A percentile compares a stretch with the other conserved stretches of the same genome.
Conservation (phyloP, 2,329 filamentous ascomycete species). For the Coleophoma cylindrospora region DNA sequence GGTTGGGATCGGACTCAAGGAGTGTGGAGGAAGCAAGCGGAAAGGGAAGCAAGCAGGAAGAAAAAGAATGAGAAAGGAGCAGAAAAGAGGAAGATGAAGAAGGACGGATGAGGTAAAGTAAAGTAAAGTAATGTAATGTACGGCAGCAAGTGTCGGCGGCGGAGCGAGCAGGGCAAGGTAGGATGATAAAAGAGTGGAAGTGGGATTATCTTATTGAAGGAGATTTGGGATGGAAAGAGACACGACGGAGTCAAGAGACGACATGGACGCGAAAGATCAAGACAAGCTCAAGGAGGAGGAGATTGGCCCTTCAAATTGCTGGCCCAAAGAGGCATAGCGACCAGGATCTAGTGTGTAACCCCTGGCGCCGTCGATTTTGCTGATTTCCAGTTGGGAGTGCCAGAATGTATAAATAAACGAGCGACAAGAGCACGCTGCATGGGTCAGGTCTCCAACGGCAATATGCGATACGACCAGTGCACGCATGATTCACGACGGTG, state of each 20-base stretch:
- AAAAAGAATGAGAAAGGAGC: slow-evolving; percentile 5
- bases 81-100: background rate
- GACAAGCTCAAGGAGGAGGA: background rate
- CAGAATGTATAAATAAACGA: too few species aligned
- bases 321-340: background rate
- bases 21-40: slow-evolving; percentile 9
- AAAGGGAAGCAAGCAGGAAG: slow-evolving; percentile 10
- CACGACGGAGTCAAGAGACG: background rate
- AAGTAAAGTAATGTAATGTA: background rate
- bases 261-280: background rate
- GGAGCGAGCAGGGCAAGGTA: too few species aligned
- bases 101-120: slow-evolving; percentile 4
- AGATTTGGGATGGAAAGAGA: too few species aligned
- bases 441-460: too few species aligned
- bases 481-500: too few species aligned
- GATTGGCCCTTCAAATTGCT: background rate
- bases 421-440: too few species aligned
- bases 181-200: too few species aligned
- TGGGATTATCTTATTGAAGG: too few species aligned
- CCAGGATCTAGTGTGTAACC: background rate
- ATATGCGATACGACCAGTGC: too few species aligned
- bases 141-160: too few species aligned
- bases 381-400: too few species aligned
- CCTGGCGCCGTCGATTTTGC: background rate
- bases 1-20: background rate